Percentiles rank a stretch among this genome's conserved stretches.
Evolutionary conservation across 495 filamentous ascomycete species (phyloP).

Genomic region (Cercophora newfieldiana): DNA sequence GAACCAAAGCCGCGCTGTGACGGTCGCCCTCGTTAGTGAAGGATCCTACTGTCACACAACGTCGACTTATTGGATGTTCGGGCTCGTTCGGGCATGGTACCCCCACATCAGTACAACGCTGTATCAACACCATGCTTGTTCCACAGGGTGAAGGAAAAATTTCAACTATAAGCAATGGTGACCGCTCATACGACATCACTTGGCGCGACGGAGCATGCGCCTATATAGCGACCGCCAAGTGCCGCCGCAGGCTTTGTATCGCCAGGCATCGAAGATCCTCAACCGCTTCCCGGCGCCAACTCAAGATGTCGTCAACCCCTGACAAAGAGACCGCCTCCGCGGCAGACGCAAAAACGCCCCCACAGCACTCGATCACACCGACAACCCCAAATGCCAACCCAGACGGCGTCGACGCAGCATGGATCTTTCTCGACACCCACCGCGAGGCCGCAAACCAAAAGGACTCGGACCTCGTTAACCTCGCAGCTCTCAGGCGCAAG

Average conservation of each 20-base stretch:
- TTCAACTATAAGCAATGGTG: not conserved
- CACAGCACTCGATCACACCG: not conserved
- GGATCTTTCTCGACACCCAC: slow-evolving; percentile 28
- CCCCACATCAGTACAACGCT: not conserved
- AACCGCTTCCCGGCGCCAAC: not conserved
- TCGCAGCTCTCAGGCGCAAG: slow-evolving; percentile 25
- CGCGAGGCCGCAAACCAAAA: slow-evolving; percentile 20
- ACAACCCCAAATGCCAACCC: not conserved
- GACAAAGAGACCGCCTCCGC: slow-evolving; percentile 18
- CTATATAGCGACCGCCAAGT: not conserved
- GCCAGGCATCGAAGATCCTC: not conserved
- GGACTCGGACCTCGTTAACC: slow-evolving; percentile 13
- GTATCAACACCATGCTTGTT: not conserved
- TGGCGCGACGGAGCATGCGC: not conserved
- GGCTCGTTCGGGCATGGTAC: not conserved
- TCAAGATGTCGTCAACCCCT: slow-evolving; percentile 20
- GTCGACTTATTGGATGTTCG: not conserved
- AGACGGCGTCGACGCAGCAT: slow-evolving; percentile 25
- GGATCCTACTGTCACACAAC: slow-evolving; percentile 1
- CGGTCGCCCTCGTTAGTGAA: not conserved
- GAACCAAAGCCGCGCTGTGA: not conserved
- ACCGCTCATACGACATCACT: not conserved
- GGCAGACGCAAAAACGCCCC: not conserved
- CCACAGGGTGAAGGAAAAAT: not conserved
- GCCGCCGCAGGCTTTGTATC: not conserved